Percentiles rank a stretch among this genome's conserved stretches.
Conservation (phyloP, 2,329 filamentous ascomycete species). For the Aspergillus versicolor region DNA sequence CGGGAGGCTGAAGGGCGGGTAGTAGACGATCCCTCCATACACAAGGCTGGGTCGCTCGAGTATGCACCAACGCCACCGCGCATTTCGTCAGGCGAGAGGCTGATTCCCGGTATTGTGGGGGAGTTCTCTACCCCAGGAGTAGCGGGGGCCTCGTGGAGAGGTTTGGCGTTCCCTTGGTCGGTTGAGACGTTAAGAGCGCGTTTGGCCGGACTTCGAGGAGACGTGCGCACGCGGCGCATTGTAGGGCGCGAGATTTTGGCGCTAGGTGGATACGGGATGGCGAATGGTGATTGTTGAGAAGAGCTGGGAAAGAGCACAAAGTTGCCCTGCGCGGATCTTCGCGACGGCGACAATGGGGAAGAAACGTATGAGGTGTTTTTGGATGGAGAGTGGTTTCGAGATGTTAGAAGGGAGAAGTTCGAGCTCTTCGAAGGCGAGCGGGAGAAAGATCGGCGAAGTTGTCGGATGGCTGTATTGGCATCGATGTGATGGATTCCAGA, state of each 20-base stretch:
- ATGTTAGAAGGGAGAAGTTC: conserved; percentile 63
- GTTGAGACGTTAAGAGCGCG: conserved; percentile 69
- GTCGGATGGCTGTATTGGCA: conserved; percentile 76
- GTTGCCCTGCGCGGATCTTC: conserved; percentile 54
- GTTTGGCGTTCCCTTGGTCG: conserved; percentile 68
- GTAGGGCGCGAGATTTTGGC: conserved; percentile 57
- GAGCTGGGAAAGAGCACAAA: conserved; percentile 50
- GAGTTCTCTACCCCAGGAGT: conserved; percentile 49
- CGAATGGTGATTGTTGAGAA: conserved; percentile 53
- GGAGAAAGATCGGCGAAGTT: conserved; percentile 82
- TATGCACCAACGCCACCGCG: conserved; percentile 20
- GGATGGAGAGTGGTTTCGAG: conserved; percentile 52
- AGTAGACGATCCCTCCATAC: conserved; percentile 26
- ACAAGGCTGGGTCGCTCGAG: conserved; percentile 41
- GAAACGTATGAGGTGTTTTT: conserved; percentile 49
- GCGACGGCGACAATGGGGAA: conserved; percentile 60
- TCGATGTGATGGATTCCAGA: conserved; percentile 80
- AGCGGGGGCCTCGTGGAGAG: conserved; percentile 49
- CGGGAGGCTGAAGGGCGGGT: conserved; percentile 43
- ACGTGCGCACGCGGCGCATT: conserved; percentile 58
- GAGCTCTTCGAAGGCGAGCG: conserved; percentile 84
- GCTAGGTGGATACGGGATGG: conserved; percentile 65
- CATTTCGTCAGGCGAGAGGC: conserved; percentile 24
- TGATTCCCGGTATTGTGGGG: conserved; percentile 29
- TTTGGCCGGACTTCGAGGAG: conserved; percentile 78